A percentile compares a stretch with the other conserved stretches of the same genome.
These are phyloP conservation scores for Kazachstania viticola DNA, from an alignment of 805 yeast genomes.

Conservation along the genomic window DNA sequence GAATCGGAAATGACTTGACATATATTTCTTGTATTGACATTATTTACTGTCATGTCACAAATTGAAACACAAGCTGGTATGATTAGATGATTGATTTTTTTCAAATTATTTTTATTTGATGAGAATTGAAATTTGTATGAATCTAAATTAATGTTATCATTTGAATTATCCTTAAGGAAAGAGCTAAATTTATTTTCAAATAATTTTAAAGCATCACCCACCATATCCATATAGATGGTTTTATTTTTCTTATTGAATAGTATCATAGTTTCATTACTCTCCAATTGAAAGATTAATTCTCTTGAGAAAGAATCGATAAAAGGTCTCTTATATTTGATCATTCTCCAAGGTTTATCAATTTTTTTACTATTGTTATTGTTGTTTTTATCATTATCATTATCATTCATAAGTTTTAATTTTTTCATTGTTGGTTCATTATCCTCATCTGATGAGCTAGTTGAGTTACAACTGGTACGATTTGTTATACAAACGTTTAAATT, in stretches of 20 bases:
- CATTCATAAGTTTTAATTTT: neutral
- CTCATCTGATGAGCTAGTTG: neutral
- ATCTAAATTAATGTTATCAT: slow-evolving; percentile 5
- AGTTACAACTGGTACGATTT: neutral
- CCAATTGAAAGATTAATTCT: slow-evolving; percentile 32
- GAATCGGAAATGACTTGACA: slow-evolving; percentile 10
- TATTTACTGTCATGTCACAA: slow-evolving; percentile 12
- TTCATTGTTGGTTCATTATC: neutral
- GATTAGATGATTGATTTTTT: slow-evolving; percentile 6
- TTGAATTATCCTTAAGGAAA: slow-evolving; percentile 1
- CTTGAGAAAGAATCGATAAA: slow-evolving; percentile 29
- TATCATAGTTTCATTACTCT: slow-evolving; percentile 17
- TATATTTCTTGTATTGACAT: slow-evolving; percentile 9
- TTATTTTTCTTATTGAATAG: slow-evolving; percentile 23
- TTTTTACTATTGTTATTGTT: neutral
- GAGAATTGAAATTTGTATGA: slow-evolving; percentile 6
- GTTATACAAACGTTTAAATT: neutral
- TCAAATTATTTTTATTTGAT: neutral
- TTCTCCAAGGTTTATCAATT: slow-evolving; percentile 4
- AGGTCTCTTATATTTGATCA: slow-evolving; percentile 33
- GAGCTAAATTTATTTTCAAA: slow-evolving; percentile 2
- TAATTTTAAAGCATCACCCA: slow-evolving; percentile 2
- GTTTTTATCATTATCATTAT: neutral
- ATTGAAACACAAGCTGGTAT: slow-evolving; percentile 14
- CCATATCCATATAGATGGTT: slow-evolving; percentile 12